A percentile compares a stretch with the other conserved stretches of the same genome.
phyloP scores from a whole-genome alignment of 2,329 filamentous ascomycete species.

The Coniochaeta hoffmannii region DNA sequence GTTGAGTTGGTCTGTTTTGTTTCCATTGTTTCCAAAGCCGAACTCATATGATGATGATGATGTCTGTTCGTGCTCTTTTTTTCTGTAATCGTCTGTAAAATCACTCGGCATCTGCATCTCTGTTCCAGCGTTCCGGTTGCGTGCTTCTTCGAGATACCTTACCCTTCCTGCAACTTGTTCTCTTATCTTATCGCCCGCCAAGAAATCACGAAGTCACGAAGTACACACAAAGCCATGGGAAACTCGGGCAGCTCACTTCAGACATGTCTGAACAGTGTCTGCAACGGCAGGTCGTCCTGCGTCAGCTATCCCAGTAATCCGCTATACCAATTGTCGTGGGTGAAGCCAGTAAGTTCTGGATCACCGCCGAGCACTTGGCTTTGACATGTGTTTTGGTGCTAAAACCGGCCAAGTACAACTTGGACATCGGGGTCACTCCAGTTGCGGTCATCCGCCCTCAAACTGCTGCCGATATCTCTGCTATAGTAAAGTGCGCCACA shows the following conservation, averaged over 20 bases:
- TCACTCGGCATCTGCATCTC: background rate
- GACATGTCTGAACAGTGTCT: constrained; percentile 39
- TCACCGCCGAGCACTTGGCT: background rate
- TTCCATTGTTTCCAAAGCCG: background rate
- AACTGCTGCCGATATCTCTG: constrained; percentile 45
- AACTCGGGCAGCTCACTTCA: constrained; percentile 32
- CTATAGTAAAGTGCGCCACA: constrained; percentile 49
- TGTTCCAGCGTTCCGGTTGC: background rate
- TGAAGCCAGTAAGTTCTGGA: constrained; percentile 23
- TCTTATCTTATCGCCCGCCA: constrained; percentile 3
- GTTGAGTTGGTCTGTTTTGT: background rate
- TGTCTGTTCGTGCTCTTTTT: background rate
- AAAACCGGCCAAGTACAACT: constrained; percentile 31
- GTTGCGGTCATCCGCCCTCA: constrained; percentile 48
- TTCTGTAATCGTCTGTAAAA: background rate
- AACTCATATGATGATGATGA: no score
- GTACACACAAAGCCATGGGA: constrained; percentile 28
- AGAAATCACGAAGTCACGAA: background rate
- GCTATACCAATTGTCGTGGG: constrained; percentile 41
- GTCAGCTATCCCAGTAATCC: constrained; percentile 36
- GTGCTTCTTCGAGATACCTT: background rate
- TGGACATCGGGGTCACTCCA: constrained; percentile 41
- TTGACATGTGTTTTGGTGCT: background rate
- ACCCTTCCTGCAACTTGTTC: background rate
- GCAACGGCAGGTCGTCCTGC: constrained; percentile 34